Evolutionary conservation across 495 filamentous ascomycete genomes (phyloP).

Genomic region (Aspergillus baeticus): DNA sequence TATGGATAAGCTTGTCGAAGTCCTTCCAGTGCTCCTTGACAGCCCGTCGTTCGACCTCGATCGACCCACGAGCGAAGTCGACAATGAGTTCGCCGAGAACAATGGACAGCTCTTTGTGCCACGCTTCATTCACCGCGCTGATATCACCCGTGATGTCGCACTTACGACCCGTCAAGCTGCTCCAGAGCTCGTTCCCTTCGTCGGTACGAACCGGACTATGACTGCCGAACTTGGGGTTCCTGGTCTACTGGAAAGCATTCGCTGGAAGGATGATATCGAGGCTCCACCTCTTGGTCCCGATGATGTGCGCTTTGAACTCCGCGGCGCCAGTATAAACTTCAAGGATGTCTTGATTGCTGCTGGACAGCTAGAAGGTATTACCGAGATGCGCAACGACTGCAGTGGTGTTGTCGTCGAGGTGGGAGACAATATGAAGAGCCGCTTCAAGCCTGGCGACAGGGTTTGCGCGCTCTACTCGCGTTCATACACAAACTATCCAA

Average conservation of each 20-base stretch:
- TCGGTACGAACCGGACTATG: not conserved
- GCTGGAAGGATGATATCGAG: slow-evolving; percentile 11
- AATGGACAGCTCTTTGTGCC: slow-evolving; percentile 13
- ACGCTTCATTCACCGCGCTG: slow-evolving; percentile 1
- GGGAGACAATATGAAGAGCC: slow-evolving; percentile 14
- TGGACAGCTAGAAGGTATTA: slow-evolving; percentile 29
- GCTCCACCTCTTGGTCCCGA: slow-evolving; percentile 8
- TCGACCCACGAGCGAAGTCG: not conserved
- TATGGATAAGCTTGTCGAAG: slow-evolving; percentile 1
- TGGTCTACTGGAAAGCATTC: slow-evolving; percentile 7
- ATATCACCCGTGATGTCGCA: slow-evolving; percentile 2
- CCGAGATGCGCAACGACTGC: slow-evolving; percentile 13
- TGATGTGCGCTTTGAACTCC: slow-evolving; percentile 21
- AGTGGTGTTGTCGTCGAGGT: slow-evolving; percentile 13
- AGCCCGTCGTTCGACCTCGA: slow-evolving; percentile 5
- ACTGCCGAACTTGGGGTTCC: slow-evolving; percentile 10
- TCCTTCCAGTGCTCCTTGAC: not conserved
- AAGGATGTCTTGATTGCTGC: slow-evolving; percentile 41
- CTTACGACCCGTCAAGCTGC: not conserved
- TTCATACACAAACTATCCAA: slow-evolving; percentile 15
- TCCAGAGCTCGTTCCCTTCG: slow-evolving; percentile 6
- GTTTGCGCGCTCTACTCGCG: slow-evolving; percentile 38
- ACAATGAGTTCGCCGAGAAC: slow-evolving; percentile 9
- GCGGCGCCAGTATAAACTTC: slow-evolving; percentile 39
- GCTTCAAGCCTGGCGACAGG: slow-evolving; percentile 40